Evolutionary conservation across 768 basidiomycete species (phyloP).

Genomic region (Leccinellum albellum): DNA sequence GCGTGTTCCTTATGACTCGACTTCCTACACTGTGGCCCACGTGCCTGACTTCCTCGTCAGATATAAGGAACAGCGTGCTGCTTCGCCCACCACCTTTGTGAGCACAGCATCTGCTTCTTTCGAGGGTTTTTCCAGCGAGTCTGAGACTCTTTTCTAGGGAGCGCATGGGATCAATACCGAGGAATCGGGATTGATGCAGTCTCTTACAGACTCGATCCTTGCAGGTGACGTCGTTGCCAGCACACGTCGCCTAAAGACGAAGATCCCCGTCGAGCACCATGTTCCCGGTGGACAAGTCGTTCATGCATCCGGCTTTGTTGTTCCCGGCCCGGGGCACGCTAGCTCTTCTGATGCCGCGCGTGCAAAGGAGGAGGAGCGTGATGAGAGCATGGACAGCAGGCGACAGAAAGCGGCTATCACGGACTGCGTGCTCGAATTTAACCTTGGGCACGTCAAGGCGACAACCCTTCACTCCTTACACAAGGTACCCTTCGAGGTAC

Average conservation of each 20-base stretch:
- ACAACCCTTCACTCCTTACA: constrained; percentile 24
- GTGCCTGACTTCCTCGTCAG: constrained; percentile 28
- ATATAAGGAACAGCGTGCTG: constrained; percentile 22
- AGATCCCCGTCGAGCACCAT: constrained; percentile 27
- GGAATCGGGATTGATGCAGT: constrained; percentile 19
- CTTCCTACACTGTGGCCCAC: constrained; percentile 24
- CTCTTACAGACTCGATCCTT: constrained; percentile 19
- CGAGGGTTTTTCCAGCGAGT: not conserved
- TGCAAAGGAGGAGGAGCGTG: constrained; percentile 24
- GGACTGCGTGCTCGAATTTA: constrained; percentile 29
- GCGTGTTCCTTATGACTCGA: constrained; percentile 12
- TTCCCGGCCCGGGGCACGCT: constrained; percentile 29
- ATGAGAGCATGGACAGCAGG: constrained; percentile 16
- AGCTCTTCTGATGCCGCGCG: constrained; percentile 23
- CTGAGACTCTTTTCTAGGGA: not conserved
- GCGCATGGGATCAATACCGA: constrained; percentile 1
- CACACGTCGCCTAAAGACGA: constrained; percentile 28
- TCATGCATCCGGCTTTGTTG: constrained; percentile 29
- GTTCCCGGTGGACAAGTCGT: constrained; percentile 12
- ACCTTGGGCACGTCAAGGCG: constrained; percentile 24
- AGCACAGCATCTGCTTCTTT: not conserved
- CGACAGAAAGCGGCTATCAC: constrained; percentile 32
- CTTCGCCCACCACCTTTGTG: constrained; percentile 2
- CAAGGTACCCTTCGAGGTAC: constrained; percentile 43
- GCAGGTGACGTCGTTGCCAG: constrained; percentile 24